A percentile compares a stretch with the other conserved stretches of the same genome.
Conservation (phyloP, 2,329 filamentous ascomycete genomes). For the Talaromyces pinophilus region DNA sequence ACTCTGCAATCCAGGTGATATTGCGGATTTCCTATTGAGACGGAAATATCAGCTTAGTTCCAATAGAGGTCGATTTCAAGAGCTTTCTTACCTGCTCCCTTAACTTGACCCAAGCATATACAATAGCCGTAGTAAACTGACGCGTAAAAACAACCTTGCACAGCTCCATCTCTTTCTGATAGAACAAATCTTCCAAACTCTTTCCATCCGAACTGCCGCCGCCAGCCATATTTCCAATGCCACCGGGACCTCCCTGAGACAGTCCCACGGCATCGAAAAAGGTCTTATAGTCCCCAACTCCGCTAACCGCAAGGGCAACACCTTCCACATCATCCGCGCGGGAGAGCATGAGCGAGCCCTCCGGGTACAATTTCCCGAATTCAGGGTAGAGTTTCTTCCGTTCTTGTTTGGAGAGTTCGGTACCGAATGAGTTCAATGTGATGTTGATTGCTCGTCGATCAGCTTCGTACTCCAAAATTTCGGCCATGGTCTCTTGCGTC, state of each 20-base stretch:
- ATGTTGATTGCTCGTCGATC: slow-evolving; percentile 98
- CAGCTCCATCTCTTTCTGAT: slow-evolving; percentile 99
- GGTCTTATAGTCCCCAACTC: slow-evolving; percentile 86
- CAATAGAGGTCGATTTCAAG: slow-evolving; percentile 1
- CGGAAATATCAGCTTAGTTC: slow-evolving; percentile 29
- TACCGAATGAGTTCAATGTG: slow-evolving; percentile 97
- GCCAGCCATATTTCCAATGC: slow-evolving; percentile 81
- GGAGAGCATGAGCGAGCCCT: slow-evolving; percentile 92
- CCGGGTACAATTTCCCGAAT: slow-evolving; percentile 88
- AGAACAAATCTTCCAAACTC: slow-evolving; percentile 96
- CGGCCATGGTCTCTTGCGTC: slow-evolving; percentile 91
- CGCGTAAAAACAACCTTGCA: slow-evolving; percentile 92
- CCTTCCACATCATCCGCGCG: slow-evolving; percentile 93
- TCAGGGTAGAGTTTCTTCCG: slow-evolving; percentile 93
- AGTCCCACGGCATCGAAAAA: slow-evolving; percentile 93
- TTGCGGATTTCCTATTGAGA: slow-evolving; percentile 86
- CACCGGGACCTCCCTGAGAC: slow-evolving; percentile 70
- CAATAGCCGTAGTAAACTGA: slow-evolving; percentile 91
- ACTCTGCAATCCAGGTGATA: slow-evolving; percentile 99
- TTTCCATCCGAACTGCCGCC: slow-evolving; percentile 78
- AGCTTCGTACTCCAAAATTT: slow-evolving; percentile 94
- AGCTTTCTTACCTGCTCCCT: slow-evolving; percentile 78
- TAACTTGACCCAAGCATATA: slow-evolving; percentile 97
- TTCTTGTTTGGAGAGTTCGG: slow-evolving; percentile 89
- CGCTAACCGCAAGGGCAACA: slow-evolving; percentile 89